Evolutionary conservation across 2,329 filamentous ascomycete species (phyloP).

Genomic region (Apiospora saccharicola): DNA sequence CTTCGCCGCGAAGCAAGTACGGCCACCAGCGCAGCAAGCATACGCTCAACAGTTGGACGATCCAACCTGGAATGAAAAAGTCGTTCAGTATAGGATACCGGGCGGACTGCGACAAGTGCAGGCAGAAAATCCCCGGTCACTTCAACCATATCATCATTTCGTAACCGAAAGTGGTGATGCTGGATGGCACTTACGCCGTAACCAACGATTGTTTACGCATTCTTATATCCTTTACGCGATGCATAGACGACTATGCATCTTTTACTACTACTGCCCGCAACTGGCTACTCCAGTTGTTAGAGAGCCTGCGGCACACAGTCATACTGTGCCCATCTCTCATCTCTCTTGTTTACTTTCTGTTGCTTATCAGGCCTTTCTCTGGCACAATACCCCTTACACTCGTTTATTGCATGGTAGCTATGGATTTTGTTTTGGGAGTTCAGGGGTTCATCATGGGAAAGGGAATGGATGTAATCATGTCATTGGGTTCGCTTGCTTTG

Average conservation of each 20-base stretch:
- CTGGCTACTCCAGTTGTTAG: background rate
- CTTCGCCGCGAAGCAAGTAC: constrained; percentile 58
- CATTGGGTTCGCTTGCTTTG: background rate
- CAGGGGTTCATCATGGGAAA: background rate
- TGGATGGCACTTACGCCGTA: background rate
- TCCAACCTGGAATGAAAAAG: constrained; percentile 70
- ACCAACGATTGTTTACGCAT: background rate
- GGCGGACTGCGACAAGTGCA: constrained; percentile 80
- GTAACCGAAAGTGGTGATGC: constrained; percentile 42
- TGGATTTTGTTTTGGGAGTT: background rate
- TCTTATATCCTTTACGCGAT: background rate
- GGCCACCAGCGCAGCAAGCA: constrained; percentile 67
- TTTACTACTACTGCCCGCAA: background rate
- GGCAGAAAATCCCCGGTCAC: constrained; percentile 76
- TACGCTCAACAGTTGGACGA: constrained; percentile 67
- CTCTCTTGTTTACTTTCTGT: background rate
- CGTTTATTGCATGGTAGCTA: constrained; percentile 8
- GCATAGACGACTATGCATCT: background rate
- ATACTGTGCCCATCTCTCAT: background rate
- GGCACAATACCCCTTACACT: constrained; percentile 15
- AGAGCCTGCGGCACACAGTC: background rate
- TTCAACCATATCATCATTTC: constrained; percentile 81
- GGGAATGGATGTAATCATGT: background rate
- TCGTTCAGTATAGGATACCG: constrained; percentile 81
- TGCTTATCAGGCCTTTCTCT: background rate